phyloP scores from a whole-genome alignment of 2,329 filamentous ascomycete genomes.

The Apiospora pterosperma region DNA sequence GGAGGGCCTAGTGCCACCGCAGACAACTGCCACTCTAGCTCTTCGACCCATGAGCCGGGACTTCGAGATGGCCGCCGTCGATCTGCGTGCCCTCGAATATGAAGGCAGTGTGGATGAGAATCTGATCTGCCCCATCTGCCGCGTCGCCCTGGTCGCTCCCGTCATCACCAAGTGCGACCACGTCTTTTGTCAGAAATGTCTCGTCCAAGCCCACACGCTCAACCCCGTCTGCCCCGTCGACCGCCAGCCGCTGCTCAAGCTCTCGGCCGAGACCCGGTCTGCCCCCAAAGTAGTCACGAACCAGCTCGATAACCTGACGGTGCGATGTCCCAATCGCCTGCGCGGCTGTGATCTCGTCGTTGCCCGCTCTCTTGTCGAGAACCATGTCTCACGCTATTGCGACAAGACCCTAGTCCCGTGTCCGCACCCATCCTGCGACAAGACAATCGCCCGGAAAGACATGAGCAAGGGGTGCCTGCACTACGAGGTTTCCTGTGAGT shows the following conservation, averaged over 20 bases:
- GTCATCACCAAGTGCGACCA: conserved; percentile 62
- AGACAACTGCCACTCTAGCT: conserved; percentile 17
- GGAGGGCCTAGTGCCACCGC: conserved; percentile 21
- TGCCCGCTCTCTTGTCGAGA: conserved; percentile 50
- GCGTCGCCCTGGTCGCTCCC: conserved; percentile 56
- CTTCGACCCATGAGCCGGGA: conserved; percentile 19
- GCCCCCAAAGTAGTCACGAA: conserved; percentile 50
- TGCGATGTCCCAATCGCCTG: conserved; percentile 53
- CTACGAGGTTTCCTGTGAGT: conserved; percentile 45
- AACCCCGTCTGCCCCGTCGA: conserved; percentile 55
- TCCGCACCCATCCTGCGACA: conserved; percentile 48
- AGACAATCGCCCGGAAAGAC: conserved; percentile 49
- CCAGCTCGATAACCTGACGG: conserved; percentile 57
- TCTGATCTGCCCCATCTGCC: conserved; percentile 54
- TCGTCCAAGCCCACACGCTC: conserved; percentile 40
- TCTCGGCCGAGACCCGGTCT: conserved; percentile 25
- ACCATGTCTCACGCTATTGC: conserved; percentile 56
- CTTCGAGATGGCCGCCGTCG: conserved; percentile 26
- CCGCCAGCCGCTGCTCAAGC: conserved; percentile 36
- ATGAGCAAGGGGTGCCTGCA: conserved; percentile 53
- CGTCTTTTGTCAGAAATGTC: conserved; percentile 60
- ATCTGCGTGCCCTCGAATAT: conserved; percentile 44
- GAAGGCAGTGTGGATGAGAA: conserved; percentile 41
- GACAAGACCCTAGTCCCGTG: conserved; percentile 54
- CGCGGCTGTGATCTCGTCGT: conserved; percentile 49